Evolutionary conservation across 1,139 yeast species (phyloP), one percentile per base, ranked within the genome.

Genomic region (Protomyces macrosporus): DNA sequence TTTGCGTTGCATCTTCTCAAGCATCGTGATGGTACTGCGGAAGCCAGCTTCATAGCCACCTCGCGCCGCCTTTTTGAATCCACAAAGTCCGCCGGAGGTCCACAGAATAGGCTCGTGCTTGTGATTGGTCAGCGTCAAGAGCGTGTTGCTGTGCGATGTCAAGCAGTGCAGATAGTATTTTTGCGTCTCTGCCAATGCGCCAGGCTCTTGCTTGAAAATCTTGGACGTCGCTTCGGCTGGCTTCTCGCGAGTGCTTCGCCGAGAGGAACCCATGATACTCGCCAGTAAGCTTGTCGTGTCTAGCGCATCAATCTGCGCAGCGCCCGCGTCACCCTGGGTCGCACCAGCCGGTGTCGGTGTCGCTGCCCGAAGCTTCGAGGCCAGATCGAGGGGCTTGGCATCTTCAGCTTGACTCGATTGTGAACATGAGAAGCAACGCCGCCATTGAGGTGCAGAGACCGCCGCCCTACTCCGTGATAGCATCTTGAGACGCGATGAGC

Each of bases 11-110:
- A 58, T 58, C 36, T 58, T 58, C 35, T 58, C 62, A 34, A 58
- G 45, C 62, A 58, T 58, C 52, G 45, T 58, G 52, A 55, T 58
- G 42, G 56, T 51, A 40, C 62, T 58, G 35, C 62, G 9, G 37
- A 58, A 58, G 10, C 62, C 88, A 0, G 96, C 97, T 76, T 91
- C 98, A 72, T 89, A 90, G 74, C 90, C 96, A 64, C 95, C 89
- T 77, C 97, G 75, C 75, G 69, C 82, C 72, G 72, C 80, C 73
- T 70, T 81, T 74, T 69, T 73, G 80, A 72, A 76, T 12, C 79
- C 79, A 35, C 75, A 71, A 64, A 71, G 72, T 32, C 79, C 79
- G 2, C 77, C 61, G 7, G 67, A 74, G 10, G 64, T 40, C 54
- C 65, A 59, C 45, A 63, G 60, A 32, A 63, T 30, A 12, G 65